Conservation (phyloP, 2,329 filamentous ascomycete species). For the Trichoderma asperellum region DNA sequence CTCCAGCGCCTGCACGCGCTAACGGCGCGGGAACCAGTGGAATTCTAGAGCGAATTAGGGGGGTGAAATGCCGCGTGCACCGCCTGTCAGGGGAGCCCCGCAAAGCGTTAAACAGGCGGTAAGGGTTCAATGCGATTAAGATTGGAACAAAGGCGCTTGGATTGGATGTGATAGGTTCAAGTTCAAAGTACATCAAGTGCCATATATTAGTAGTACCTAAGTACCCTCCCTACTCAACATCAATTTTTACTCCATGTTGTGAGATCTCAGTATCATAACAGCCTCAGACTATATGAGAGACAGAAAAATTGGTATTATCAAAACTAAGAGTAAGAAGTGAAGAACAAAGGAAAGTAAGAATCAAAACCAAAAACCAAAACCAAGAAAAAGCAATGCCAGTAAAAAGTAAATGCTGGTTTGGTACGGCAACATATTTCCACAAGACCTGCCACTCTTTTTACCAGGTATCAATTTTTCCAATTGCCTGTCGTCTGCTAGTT, state of each 20-base stretch:
- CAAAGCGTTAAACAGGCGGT: conserved; percentile 16
- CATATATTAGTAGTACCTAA: neutral
- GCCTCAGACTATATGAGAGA: neutral
- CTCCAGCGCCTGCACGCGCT: conserved; percentile 23
- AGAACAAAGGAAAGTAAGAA: neutral
- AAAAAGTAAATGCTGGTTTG: conserved; percentile 10
- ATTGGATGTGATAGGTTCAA: neutral
- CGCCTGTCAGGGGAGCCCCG: conserved; percentile 20
- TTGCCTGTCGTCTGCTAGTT: conserved; percentile 24
- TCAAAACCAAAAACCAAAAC: neutral
- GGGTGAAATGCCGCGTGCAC: conserved; percentile 1
- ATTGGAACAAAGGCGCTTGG: neutral
- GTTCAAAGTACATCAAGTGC: neutral
- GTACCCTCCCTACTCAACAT: neutral
- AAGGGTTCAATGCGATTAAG: conserved; percentile 3
- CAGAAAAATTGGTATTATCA: neutral
- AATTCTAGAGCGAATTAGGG: conserved; percentile 24
- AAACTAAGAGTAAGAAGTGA: neutral
- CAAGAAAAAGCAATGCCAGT: conserved; percentile 17
- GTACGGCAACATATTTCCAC: conserved; percentile 17
- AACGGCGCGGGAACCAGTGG: conserved; percentile 11
- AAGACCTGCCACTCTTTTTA: conserved; percentile 17
- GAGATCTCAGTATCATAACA: neutral
- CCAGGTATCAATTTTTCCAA: conserved; percentile 28
- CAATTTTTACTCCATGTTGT: neutral